A percentile compares a stretch with the other conserved stretches of the same genome.
These are phyloP conservation scores for Gymnopilus dilepis DNA, from an alignment of 768 basidiomycete species.

Conservation along the genomic window DNA sequence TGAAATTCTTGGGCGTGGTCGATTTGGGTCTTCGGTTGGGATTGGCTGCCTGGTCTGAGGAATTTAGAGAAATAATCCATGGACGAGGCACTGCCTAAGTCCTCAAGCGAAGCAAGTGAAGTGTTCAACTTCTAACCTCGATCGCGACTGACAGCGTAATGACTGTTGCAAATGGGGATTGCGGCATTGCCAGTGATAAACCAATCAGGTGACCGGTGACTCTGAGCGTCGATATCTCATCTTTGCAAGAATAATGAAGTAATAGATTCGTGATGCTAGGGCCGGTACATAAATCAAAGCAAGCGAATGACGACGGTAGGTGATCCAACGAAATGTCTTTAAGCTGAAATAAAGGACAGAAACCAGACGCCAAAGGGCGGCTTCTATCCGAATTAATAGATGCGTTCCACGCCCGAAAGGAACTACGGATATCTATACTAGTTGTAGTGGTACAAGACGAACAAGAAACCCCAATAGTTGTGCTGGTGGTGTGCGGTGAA, in stretches of 20 bases:
- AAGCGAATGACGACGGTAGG: conserved; percentile 17
- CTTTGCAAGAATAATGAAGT: neutral
- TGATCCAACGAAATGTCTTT: conserved; percentile 15
- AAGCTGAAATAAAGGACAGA: conserved; percentile 8
- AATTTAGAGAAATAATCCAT: conserved; percentile 93
- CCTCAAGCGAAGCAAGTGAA: too few relatives aligned
- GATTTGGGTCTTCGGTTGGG: conserved; percentile 52
- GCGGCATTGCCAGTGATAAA: conserved; percentile 3
- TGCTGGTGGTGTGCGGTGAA: conserved; percentile 15
- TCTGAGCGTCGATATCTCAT: neutral
- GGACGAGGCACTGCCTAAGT: conserved; percentile 9
- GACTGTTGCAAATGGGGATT: conserved; percentile 8
- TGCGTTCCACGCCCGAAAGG: conserved; percentile 18
- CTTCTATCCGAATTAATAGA: conserved; percentile 24
- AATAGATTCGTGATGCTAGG: conserved; percentile 15
- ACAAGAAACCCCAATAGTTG: conserved; percentile 19
- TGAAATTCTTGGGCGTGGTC: conserved; percentile 79
- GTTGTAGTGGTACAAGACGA: conserved; percentile 28
- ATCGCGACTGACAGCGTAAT: conserved; percentile 7
- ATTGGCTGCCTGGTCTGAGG: conserved; percentile 51
- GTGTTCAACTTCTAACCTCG: neutral
- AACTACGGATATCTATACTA: conserved; percentile 26
- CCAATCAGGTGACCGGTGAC: too few relatives aligned
- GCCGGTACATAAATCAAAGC: conserved; percentile 29
- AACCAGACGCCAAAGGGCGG: conserved; percentile 6